Conservation (phyloP, 2,329 filamentous ascomycete species). For the Neofusicoccum sp. region DNA sequence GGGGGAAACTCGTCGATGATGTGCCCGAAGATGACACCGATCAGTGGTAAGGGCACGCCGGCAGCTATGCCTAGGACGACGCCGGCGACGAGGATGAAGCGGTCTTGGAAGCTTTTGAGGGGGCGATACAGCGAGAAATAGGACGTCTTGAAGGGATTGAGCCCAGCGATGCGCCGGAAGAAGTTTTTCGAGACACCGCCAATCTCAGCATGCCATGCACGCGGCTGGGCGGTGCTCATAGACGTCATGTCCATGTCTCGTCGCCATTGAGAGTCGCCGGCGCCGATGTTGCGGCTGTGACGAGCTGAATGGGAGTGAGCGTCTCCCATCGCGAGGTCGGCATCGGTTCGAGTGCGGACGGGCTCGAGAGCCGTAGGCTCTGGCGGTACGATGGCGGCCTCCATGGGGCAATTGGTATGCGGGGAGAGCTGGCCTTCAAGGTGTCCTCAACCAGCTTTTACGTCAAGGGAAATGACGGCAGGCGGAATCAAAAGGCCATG, state of each 20-base stretch:
- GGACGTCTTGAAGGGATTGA: constrained; percentile 48
- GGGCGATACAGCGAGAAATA: constrained; percentile 50
- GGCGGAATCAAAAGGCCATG: constrained; percentile 1
- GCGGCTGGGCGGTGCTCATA: constrained; percentile 33
- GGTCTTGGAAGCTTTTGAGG: constrained; percentile 42
- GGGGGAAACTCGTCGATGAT: constrained; percentile 54
- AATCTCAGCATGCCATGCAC: constrained; percentile 31
- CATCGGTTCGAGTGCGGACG: constrained; percentile 5
- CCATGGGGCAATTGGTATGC: constrained; percentile 4
- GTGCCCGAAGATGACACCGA: constrained; percentile 47
- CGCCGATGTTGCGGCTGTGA: constrained; percentile 23
- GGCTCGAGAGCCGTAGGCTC: constrained; percentile 12
- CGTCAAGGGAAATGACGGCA: neutral
- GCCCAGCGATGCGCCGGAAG: constrained; percentile 39
- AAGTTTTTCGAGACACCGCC: constrained; percentile 32
- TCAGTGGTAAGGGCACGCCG: constrained; percentile 42
- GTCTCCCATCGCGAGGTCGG: neutral
- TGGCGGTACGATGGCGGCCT: constrained; percentile 14
- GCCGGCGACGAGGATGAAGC: constrained; percentile 33
- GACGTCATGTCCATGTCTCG: constrained; percentile 35
- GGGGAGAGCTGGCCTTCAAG: neutral
- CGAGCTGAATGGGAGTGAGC: neutral
- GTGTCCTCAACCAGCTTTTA: constrained; percentile 3
- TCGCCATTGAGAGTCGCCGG: constrained; percentile 31
- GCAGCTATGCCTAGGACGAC: constrained; percentile 39